Evolutionary conservation across 192 early-diverging fungal species (phyloP), one percentile per base, ranked within the genome.

Genomic region (Oehlia diaphana): DNA sequence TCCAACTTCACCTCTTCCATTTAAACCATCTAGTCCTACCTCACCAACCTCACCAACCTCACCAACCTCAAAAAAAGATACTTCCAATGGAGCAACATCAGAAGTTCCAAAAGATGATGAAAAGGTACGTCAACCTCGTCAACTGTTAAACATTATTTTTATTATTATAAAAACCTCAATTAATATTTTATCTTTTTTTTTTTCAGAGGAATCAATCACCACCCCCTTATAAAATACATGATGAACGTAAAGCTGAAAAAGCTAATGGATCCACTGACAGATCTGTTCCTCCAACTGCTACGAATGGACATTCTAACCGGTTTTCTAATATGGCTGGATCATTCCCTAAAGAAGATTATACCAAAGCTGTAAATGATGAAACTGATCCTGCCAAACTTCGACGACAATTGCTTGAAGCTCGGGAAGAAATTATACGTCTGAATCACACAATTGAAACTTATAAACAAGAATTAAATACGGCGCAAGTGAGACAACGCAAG

Each of bases 1-100:
- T n/a, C 74, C 84, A 16, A 42, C 84, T 21, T 49, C 71, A 4
- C 80, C 81, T n/a, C 77, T 78, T 12, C 63, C 74, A 13, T 77
- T 79, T 58, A 79, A 76, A 9, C 75, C 84, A 26, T 58, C 81
- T 16, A 74, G 79, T 12, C 63, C 74, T 9, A 37, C 35, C 3
- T 37, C 35, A 37, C 35, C 39, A 42, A 42, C 39, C 0, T 80
- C 81, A 44, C 77, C 81, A 13, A 71, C 85, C 39, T 42, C 39
- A 42, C 39, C 39, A n/a, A 23, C 2, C 9, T 26, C 35, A 72
- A n/a, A 47, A 47, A 72, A 23, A 37, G 37, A 47, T 10, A n/a
- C 16, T 47, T 0, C 26, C 28, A 67, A 26, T 35, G 33, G 65
- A 33, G 13, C 21, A 33, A 35, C 65, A 4, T 28, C 65, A 14